Evolutionary conservation across 1,284 basidiomycete species (phyloP).

Genomic region (Leccinum ponderosum): DNA sequence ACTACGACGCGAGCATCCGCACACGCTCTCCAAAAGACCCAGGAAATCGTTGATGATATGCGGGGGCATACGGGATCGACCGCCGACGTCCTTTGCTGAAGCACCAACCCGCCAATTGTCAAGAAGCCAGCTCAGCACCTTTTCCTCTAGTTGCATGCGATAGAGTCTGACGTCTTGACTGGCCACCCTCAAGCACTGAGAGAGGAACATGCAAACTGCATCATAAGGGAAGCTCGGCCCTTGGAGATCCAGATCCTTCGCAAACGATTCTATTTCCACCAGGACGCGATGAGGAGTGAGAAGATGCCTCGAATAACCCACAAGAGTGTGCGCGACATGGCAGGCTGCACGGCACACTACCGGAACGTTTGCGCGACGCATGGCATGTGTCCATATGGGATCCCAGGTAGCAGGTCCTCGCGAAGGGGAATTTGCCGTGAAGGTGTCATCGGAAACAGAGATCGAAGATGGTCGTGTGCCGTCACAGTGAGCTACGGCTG

Average conservation of each 20-base stretch:
- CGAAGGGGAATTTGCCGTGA: conserved; percentile 1
- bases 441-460: conserved; percentile 3
- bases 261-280: conserved; percentile 71
- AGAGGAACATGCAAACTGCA: conserved; percentile 81
- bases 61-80: conserved; percentile 47
- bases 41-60: conserved; percentile 63
- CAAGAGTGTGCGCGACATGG: conserved; percentile 65
- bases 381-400: conserved; percentile 78
- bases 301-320: conserved; percentile 42
- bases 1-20: conserved; percentile 50
- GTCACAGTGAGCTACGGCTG: conserved; percentile 62
- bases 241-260: conserved; percentile 83
- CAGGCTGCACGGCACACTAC: conserved; percentile 77
- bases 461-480: conserved; percentile 15
- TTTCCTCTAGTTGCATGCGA: conserved; percentile 80
- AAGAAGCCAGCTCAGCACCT: conserved; percentile 81
- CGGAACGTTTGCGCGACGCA: conserved; percentile 69
- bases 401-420: conserved; percentile 57
- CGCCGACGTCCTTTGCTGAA: conserved; percentile 31
- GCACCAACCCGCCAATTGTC: conserved; percentile 68
- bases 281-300: conserved; percentile 60
- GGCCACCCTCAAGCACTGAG: conserved; percentile 63
- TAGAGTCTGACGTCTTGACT: conserved; percentile 81
- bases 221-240: conserved; percentile 85
- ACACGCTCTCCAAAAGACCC: conserved; percentile 62